These are phyloP conservation scores for Solanum peruvianum DNA, from an alignment of 257 asterid species.

Conservation along the genomic window DNA sequence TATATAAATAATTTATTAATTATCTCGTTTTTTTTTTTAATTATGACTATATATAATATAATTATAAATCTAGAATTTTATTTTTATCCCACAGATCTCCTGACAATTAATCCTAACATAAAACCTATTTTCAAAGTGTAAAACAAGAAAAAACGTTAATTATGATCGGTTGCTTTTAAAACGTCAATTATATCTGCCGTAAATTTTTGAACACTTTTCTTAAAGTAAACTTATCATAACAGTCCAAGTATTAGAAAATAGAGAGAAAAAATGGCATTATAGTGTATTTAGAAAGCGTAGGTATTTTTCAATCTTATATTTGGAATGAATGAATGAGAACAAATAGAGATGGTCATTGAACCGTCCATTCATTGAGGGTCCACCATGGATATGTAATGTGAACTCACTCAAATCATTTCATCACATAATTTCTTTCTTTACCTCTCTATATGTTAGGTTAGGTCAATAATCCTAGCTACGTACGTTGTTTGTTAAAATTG, in stretches of 20 bases:
- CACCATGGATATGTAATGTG: neutral
- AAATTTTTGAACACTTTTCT: neutral
- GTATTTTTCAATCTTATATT: neutral
- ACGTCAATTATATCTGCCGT: neutral
- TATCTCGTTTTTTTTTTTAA: no score
- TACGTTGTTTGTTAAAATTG: neutral
- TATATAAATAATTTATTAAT: no score
- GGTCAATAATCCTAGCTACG: neutral
- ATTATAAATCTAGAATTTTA: neutral
- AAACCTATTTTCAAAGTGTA: neutral
- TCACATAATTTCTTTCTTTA: neutral
- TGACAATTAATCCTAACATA: neutral
- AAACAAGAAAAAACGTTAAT: neutral
- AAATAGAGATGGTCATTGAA: neutral
- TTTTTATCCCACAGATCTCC: neutral
- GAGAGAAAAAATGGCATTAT: neutral
- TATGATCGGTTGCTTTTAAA: neutral
- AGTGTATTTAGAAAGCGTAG: neutral
- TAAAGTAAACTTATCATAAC: neutral
- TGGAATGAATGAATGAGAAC: neutral
- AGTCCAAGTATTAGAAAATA: neutral
- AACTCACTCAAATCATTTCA: neutral
- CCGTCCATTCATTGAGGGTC: neutral
- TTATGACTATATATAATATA: neutral
- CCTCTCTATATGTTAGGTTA: neutral